Evolutionary conservation across 306 rosid genomes (phyloP), one percentile per base, ranked within the genome.

Genomic region (Begonia fuchsioides): DNA sequence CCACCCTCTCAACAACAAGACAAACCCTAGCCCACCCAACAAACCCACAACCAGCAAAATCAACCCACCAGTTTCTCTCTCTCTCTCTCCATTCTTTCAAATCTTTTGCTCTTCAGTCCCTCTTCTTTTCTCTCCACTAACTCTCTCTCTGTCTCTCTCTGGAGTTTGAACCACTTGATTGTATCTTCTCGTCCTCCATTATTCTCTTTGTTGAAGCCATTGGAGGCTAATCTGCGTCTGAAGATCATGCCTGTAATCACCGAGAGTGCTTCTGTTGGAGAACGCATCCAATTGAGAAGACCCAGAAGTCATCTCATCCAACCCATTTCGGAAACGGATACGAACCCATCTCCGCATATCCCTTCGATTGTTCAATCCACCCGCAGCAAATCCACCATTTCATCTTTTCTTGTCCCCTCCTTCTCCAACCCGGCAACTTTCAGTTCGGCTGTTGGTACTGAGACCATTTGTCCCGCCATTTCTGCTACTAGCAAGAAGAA

Each of bases 351-450:
- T 32, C 67, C 47, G 4, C 57, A 68, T 55, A 66, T 66, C 45
- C 71, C 84, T 43, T 65, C 94, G 3, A 64, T 59, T 20, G 59
- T 73, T 59, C 83, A 78, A 57, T 73, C 93, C 53, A 71, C 79
- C 53, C 71, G 81, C 52, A 61, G 76, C 79, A 90, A 79, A 69
- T 69, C 95, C 72, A 76, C 85, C 59, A 85, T 90, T 49, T 81
- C 94, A 9, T 73, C 95, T 15, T 73, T 90, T 45, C 77, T 87
- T 3, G 79, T 81, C 52, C 85, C 95, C 5, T 59, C 66, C 55
- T 10, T 10, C 45, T n/a, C 45, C 14, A 41, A 2, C 45, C 35
- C 35, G 35, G 7, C 35, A 26, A 26, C 35, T 26, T 26, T 8
- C 35, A 26, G 35, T 5, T 26, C 35, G 7, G 8, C 35, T 26